phyloP scores from a whole-genome alignment of 225 moss, liverwort and hornwort species.

The Pseudisothecium myosuroides region DNA sequence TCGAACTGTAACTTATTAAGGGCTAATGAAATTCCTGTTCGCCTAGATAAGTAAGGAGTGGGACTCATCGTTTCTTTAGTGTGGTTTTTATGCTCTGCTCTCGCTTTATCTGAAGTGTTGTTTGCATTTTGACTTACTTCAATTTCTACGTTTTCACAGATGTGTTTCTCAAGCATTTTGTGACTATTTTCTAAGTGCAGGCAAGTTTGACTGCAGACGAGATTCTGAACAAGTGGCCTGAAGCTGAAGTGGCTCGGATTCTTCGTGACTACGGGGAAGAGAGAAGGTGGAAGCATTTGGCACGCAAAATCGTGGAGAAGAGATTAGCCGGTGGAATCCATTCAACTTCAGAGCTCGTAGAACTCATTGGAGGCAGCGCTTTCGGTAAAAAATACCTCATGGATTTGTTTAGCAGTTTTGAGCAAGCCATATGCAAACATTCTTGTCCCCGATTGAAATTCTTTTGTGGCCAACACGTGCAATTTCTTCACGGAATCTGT shows the following conservation, averaged over 20 bases:
- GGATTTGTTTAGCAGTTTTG: neutral
- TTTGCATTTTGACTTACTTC: neutral
- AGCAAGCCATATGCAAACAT: neutral
- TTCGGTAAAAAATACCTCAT: slow-evolving; percentile 11
- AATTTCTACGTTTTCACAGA: neutral
- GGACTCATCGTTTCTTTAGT: neutral
- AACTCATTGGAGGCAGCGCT: slow-evolving; percentile 65
- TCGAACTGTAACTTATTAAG: neutral
- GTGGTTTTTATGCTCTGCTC: neutral
- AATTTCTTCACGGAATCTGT: neutral
- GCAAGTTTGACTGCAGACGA: slow-evolving; percentile 75
- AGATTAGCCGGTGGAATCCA: slow-evolving; percentile 74
- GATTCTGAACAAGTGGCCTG: slow-evolving; percentile 91
- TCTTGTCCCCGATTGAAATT: neutral
- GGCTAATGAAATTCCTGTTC: neutral
- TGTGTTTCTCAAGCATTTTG: neutral
- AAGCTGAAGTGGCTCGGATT: slow-evolving; percentile 73
- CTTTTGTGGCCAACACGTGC: neutral
- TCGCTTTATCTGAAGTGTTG: neutral
- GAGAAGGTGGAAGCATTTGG: slow-evolving; percentile 83
- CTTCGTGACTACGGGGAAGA: slow-evolving; percentile 94
- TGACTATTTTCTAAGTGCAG: slow-evolving; percentile 9
- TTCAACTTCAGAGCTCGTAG: slow-evolving; percentile 74
- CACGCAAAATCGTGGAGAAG: slow-evolving; percentile 72
- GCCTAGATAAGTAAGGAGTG: neutral